A percentile compares a stretch with the other conserved stretches of the same genome.
Conservation (phyloP, 768 basidiomycete genomes). For the Glaciozyma antarctica region DNA sequence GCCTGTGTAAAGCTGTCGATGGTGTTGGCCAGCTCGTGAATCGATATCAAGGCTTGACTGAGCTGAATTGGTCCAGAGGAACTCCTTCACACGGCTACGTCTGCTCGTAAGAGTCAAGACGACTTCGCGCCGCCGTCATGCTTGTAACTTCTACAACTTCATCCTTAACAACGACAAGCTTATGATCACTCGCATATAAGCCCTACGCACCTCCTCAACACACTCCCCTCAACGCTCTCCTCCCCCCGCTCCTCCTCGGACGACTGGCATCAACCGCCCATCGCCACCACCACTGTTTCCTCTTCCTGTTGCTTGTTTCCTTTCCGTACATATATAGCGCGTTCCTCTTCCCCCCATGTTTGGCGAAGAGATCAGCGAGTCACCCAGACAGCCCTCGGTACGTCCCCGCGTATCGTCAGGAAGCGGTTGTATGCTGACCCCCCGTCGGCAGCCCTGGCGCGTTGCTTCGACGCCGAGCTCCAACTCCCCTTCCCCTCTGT, state of each 20-base stretch:
- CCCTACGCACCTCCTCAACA: not conserved
- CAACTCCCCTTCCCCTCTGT: not conserved
- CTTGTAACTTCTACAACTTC: no score
- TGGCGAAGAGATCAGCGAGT: constrained; percentile 1
- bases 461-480: not conserved
- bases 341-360: not conserved
- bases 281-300: not conserved
- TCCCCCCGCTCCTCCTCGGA: not conserved
- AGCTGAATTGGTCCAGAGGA: no score
- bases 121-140: no score
- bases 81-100: not conserved
- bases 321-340: not conserved
- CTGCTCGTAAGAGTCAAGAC: not conserved
- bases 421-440: no score
- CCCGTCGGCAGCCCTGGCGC: constrained; percentile 1
- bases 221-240: not conserved
- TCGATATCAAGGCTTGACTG: no score
- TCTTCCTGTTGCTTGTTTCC: not conserved
- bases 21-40: no score
- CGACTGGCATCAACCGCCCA: no score
- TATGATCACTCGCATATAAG: constrained; percentile 1
- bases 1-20: no score
- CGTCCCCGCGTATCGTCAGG: not conserved
- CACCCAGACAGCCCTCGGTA: not conserved
- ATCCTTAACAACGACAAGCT: not conserved